Evolutionary conservation across 225 moss, liverwort and hornwort species (phyloP), one percentile per base, ranked within the genome.

Genomic region (Physcomitrellopsis africana): DNA sequence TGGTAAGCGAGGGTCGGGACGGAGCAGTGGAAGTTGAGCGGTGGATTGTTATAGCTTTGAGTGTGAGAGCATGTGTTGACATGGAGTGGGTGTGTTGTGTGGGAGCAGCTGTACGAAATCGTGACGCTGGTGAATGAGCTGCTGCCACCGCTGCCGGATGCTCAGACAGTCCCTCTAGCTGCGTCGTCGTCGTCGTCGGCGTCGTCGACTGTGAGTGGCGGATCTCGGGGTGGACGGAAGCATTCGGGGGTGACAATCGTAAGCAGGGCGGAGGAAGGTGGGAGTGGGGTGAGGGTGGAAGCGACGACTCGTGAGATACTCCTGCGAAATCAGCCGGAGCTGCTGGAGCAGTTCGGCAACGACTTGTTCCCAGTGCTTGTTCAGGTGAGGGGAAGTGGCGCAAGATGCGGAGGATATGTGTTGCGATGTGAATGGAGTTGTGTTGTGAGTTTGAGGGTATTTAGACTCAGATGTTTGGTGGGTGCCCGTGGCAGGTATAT

Each of bases 51-150:
- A 18, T 12, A 29, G n/a, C n/a, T n/a, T 29, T 29, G 10, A 29
- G 29, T 1, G 29, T 29, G 29, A 29, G 29, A 29, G 4, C 2
- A 29, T 29, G 4, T 4, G 29, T 29, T 29, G 29, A 29, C 4
- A 29, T 29, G 29, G 29, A 29, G 41, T 65, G 59, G 53, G 16
- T 43, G 57, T 58, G 10, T 65, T 60, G 47, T 69, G 48, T 60
- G 48, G 80, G 64, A 65, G 53, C 80, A 84, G 84, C 66, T 84
- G 54, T 84, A 80, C 29, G 84, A 99, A 72, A 95, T 95, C 63
- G 93, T 99, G 78, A 99, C 93, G 37, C 70, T 99, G 80, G 86
- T 99, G 73, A 99, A 99, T 60, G 97, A 95, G 80, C 87, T 99
- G 63, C 85, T 99, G 61, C 97, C 97, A 26, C 81, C 92, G 66